Conservation (phyloP, 306 rosid species). For the Corylus americana region DNA sequence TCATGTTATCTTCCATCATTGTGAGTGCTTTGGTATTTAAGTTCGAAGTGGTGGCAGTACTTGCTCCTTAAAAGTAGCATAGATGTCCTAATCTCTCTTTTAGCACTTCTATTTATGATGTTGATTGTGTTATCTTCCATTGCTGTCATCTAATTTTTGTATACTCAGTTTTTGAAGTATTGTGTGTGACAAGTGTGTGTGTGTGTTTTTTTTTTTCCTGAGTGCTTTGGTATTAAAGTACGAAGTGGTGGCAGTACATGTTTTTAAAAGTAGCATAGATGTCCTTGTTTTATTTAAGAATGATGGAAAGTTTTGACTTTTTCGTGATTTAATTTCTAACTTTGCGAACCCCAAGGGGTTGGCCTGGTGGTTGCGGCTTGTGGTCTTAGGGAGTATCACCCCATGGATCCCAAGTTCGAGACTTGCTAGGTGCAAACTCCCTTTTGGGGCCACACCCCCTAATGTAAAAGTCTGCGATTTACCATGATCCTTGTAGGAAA, state of each 20-base stretch:
- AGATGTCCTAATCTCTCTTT: not conserved
- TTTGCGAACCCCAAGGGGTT: no score
- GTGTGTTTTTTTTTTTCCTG: not conserved
- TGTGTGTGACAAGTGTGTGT: no score
- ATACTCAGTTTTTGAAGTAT: not conserved
- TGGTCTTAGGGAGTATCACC: no score
- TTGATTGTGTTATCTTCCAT: not conserved
- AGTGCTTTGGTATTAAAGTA: not conserved
- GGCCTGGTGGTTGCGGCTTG: no score
- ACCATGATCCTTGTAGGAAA: no score
- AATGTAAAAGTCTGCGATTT: no score
- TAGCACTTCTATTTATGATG: not conserved
- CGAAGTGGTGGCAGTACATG: not conserved
- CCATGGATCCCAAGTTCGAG: no score
- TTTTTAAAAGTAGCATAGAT: not conserved
- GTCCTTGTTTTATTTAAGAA: not conserved
- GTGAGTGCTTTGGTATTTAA: not conserved
- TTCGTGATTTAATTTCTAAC: not conserved
- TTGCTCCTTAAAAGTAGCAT: not conserved
- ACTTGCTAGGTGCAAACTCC: no score
- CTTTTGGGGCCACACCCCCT: no score
- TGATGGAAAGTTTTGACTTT: not conserved
- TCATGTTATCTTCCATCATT: not conserved
- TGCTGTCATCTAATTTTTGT: not conserved
- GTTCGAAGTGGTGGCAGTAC: not conserved